phyloP scores from a whole-genome alignment of 1,284 basidiomycete species.

The Melampsora larici-populina region DNA sequence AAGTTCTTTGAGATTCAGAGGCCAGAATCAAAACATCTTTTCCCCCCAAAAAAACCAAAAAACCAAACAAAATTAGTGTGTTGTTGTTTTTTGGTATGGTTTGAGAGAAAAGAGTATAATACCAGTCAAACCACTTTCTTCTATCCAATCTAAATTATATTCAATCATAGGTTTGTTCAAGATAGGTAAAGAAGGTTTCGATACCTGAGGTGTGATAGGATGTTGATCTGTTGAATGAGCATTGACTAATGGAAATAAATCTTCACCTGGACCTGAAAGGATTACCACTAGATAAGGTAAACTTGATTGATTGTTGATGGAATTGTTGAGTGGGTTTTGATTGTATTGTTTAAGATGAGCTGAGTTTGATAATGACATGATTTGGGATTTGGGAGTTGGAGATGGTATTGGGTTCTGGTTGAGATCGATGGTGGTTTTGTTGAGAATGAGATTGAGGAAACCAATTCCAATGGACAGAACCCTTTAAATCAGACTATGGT shows the following conservation, averaged over 20 bases:
- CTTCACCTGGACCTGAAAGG: conserved; percentile 35
- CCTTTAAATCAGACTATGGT: too few species aligned
- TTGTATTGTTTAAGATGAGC: too few species aligned
- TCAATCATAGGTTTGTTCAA: conserved; percentile 30
- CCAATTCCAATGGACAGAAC: too few species aligned
- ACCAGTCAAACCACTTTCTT: conserved; percentile 23
- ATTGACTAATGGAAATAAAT: conserved; percentile 30
- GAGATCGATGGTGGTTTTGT: too few species aligned
- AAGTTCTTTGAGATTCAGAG: conserved; percentile 21
- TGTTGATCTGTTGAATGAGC: not conserved
- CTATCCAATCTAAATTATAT: conserved; percentile 29
- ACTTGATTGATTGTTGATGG: too few species aligned
- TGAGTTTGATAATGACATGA: too few species aligned
- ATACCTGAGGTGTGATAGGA: not conserved
- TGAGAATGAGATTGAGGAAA: too few species aligned
- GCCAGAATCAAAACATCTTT: conserved; percentile 24
- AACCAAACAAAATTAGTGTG: too few species aligned
- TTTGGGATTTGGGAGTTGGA: too few species aligned
- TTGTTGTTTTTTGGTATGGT: not conserved
- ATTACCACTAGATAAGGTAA: conserved; percentile 24
- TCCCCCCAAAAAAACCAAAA: too few species aligned
- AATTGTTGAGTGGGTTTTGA: too few species aligned
- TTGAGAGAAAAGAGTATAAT: not conserved
- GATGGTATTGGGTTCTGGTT: too few species aligned
- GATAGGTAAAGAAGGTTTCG: conserved; percentile 17